Percentiles rank a stretch among this genome's conserved stretches.
Evolutionary conservation across 345 rosid species (phyloP).

Genomic region (Diplotaxis tenuifolia): DNA sequence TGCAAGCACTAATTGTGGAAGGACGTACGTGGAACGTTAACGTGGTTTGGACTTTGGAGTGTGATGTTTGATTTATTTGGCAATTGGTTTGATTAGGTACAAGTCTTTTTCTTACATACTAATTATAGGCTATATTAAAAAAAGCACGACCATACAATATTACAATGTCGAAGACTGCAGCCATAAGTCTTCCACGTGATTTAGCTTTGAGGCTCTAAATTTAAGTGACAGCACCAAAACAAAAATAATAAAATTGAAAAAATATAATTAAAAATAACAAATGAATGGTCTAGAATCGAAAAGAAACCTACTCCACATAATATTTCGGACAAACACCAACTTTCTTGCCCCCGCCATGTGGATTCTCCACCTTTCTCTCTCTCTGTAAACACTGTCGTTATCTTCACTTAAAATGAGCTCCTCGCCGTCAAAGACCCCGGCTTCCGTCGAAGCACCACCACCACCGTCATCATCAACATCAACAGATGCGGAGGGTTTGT

Average conservation of each 20-base stretch:
- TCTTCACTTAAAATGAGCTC: slow-evolving; percentile 35
- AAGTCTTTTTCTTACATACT: slow-evolving; percentile 3
- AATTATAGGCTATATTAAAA: neutral
- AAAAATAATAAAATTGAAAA: neutral
- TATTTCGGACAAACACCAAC: neutral
- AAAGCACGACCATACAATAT: slow-evolving; percentile 16
- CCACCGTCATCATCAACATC: neutral
- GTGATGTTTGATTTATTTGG: neutral
- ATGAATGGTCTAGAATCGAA: slow-evolving; percentile 27
- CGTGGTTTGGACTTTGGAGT: neutral
- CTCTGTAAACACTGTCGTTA: neutral
- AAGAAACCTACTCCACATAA: slow-evolving; percentile 28
- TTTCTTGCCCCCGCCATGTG: slow-evolving; percentile 41
- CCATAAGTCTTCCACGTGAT: slow-evolving; percentile 12
- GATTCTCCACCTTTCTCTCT: slow-evolving; percentile 9
- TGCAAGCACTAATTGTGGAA: neutral
- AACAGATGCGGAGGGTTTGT: slow-evolving; percentile 36
- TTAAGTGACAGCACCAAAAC: neutral
- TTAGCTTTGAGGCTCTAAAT: slow-evolving; percentile 19
- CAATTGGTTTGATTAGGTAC: slow-evolving; percentile 14
- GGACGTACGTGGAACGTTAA: neutral
- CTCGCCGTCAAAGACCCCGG: slow-evolving; percentile 41
- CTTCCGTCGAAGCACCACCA: slow-evolving; percentile 37
- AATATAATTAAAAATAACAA: neutral
- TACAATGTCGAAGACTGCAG: neutral